Base-by-base conservation (phyloP, 441 rosid genomes). In the Gossypium schwendimanii region DNA sequence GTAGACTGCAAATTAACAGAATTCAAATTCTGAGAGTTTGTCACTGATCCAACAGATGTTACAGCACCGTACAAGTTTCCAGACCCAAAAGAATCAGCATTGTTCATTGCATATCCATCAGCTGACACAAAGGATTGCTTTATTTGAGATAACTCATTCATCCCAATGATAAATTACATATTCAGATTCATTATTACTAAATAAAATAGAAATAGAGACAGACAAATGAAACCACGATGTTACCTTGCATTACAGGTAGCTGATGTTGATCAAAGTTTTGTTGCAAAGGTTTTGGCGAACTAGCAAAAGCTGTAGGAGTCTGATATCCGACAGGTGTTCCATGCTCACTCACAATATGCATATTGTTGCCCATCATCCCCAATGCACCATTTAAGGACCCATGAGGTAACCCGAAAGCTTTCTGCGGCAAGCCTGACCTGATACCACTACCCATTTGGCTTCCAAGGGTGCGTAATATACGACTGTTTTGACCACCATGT, bases 351-450 rank as follows among this genome's bases (percentile, higher is more conserved):
- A 83, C 79, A 74, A 85, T 78, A 68, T 83, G 93, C 69, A 87
- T 63, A 76, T 82, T 79, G 77, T 82, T 89, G 61, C 87, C 89
- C 53, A 79, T 79, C 88, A 88, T 87, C 74, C 94, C 97, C 75
- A 89, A 73, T 63, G 86, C 91, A 75, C 91, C 86, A 74, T 86
- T 87, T 73, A 84, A 67, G 63, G 90, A 77, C 74, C 88, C 94
- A 81, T 93, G 89, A 67, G 92, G 61, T 72, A 91, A 89, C 39
- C 84, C 90, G 81, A 86, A 83, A 69, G 96, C 55, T 84, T 91
- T 96, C 77, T 82, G 97, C 79, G 82, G 99, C 89, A 94, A 73
- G 21, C 91, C 86, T 76, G 96, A 82, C 79, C 98, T 85, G 63
- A 90, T 80, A 63, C 85, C 87, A 73, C 84, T 87, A 77, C 91